A percentile compares a stretch with the other conserved stretches of the same genome.
Evolutionary conservation across 2,329 filamentous ascomycete genomes (phyloP).

Genomic region (Colletotrichum scovillei): DNA sequence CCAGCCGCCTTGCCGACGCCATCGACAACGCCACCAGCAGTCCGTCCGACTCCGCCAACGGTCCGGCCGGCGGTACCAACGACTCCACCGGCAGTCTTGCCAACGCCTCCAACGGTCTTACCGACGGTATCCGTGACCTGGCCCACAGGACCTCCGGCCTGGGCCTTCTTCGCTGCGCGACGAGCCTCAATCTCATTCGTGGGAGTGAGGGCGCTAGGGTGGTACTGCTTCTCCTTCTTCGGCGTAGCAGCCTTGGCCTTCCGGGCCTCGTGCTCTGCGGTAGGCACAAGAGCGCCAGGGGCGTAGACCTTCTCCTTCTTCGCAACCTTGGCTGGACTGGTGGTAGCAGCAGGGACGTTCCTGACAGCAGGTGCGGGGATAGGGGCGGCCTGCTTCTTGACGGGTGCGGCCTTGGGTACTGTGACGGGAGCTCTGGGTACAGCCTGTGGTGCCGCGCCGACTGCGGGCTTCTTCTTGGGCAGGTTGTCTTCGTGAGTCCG

Average conservation of each 20-base stretch:
- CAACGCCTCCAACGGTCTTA: constrained; percentile 17
- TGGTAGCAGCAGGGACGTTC: background rate
- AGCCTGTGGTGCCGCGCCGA: background rate
- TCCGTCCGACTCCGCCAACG: constrained; percentile 4
- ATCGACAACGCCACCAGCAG: background rate
- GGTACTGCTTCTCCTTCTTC: constrained; percentile 25
- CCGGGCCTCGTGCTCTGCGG: constrained; percentile 7
- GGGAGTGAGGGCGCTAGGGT: constrained; percentile 15
- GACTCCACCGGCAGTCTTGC: constrained; percentile 16
- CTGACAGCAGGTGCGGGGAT: background rate
- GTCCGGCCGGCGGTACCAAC: constrained; percentile 12
- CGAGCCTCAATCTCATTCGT: constrained; percentile 25
- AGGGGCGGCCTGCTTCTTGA: background rate
- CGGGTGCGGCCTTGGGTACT: background rate
- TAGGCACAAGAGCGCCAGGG: background rate
- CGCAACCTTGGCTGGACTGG: background rate
- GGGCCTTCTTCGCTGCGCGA: background rate
- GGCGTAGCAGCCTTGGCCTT: background rate
- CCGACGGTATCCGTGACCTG: constrained; percentile 21
- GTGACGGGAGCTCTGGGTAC: background rate
- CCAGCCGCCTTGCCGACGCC: constrained; percentile 22
- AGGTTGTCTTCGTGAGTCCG: background rate
- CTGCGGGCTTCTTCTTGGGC: background rate
- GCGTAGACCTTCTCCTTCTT: constrained; percentile 15
- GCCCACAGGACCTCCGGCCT: constrained; percentile 7